Percentiles rank a stretch among this genome's conserved stretches.
phyloP scores from a whole-genome alignment of 169 alveolate species.

The Plasmodium falciparum region DNA sequence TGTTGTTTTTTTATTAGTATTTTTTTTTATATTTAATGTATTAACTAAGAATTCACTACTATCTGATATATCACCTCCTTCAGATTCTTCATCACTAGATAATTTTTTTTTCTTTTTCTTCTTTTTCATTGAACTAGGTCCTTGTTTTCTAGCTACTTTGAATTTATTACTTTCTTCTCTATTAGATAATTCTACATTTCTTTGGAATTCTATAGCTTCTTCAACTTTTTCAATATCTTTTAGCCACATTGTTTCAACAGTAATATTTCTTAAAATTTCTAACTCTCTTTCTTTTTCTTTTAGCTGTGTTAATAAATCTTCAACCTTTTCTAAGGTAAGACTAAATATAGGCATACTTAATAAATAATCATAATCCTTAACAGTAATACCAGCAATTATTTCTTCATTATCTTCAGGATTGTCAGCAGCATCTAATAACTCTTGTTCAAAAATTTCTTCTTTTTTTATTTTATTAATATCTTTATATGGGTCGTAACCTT shows the following conservation, averaged over 20 bases:
- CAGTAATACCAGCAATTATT: slow-evolving; percentile 75
- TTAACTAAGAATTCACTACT: slow-evolving; percentile 67
- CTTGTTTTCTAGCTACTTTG: slow-evolving; percentile 57
- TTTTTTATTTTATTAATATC: slow-evolving; percentile 85
- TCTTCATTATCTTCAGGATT: slow-evolving; percentile 74
- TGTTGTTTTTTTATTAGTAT: slow-evolving; percentile 8
- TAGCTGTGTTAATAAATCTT: slow-evolving; percentile 85
- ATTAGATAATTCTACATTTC: slow-evolving; percentile 68
- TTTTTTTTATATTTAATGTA: slow-evolving; percentile 35
- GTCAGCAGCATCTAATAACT: slow-evolving; percentile 24
- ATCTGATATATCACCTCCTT: slow-evolving; percentile 72
- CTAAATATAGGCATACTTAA: slow-evolving; percentile 96
- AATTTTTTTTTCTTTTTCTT: slow-evolving; percentile 61
- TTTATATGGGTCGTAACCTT: slow-evolving; percentile 89
- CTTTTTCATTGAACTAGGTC: slow-evolving; percentile 17
- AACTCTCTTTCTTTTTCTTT: slow-evolving; percentile 78
- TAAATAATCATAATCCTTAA: slow-evolving; percentile 94
- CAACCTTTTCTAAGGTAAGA: slow-evolving; percentile 95
- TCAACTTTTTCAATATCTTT: slow-evolving; percentile 82
- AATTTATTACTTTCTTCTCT: slow-evolving; percentile 75
- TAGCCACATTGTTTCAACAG: slow-evolving; percentile 84
- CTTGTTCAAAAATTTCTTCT: slow-evolving; percentile 61
- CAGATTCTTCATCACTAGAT: slow-evolving; percentile 58
- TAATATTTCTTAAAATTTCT: slow-evolving; percentile 79
- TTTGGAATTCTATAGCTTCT: slow-evolving; percentile 77